Evolutionary conservation across 2,329 filamentous ascomycete genomes (phyloP).

Genomic region (Aspergillus quadrilineatus): DNA sequence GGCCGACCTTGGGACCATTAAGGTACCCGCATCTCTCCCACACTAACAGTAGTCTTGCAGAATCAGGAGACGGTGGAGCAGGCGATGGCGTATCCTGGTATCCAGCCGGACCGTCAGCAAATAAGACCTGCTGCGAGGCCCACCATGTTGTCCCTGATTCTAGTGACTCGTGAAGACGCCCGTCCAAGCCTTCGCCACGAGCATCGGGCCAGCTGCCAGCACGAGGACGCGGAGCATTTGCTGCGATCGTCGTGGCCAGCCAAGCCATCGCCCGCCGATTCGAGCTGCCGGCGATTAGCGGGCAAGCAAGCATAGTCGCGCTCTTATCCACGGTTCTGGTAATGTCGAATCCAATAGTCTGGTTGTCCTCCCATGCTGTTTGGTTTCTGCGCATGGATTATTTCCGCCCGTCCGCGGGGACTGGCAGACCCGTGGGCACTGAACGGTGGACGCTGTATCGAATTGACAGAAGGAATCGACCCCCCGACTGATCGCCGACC

Average conservation of each 20-base stretch:
- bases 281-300: background rate
- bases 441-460: background rate
- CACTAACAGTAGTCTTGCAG: conserved; percentile 14
- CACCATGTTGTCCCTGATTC: background rate
- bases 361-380: background rate
- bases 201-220: background rate
- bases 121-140: background rate
- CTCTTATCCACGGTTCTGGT: conserved; percentile 7
- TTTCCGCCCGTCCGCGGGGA: background rate
- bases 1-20: background rate
- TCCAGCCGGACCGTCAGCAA: conserved; percentile 1
- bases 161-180: background rate
- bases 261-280: background rate
- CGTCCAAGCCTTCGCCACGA: background rate
- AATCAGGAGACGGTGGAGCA: conserved; percentile 17
- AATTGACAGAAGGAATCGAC: background rate
- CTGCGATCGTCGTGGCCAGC: background rate
- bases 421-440: background rate
- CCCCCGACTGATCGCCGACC: conserved; percentile 15
- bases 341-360: conserved; percentile 1
- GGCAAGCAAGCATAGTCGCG: background rate
- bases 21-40: conserved; percentile 9
- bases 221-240: conserved; percentile 3
- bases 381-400: background rate
- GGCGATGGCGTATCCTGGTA: conserved; percentile 9